A percentile compares a stretch with the other conserved stretches of the same genome.
Conservation (phyloP, 2,329 filamentous ascomycete genomes). For the Epichloe glyceriae region DNA sequence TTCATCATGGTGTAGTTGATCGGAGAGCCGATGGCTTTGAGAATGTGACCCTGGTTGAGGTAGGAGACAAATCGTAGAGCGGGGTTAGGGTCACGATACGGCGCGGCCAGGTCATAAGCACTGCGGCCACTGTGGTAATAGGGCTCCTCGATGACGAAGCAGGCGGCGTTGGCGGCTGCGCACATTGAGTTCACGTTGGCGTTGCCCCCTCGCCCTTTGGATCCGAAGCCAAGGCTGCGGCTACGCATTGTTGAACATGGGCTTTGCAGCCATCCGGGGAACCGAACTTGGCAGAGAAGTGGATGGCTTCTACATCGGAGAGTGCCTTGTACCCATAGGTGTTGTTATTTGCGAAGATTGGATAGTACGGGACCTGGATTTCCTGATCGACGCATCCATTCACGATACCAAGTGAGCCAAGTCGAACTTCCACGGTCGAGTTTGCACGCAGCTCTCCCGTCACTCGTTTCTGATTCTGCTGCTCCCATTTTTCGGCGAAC, state of each 20-base stretch:
- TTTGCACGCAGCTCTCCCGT: conserved; percentile 35
- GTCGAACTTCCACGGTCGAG: conserved; percentile 43
- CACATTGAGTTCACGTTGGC: conserved; percentile 32
- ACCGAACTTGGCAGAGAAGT: conserved; percentile 23
- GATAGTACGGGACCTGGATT: conserved; percentile 45
- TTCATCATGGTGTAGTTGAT: conserved; percentile 45
- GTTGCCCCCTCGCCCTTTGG: conserved; percentile 26
- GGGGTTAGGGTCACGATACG: conserved; percentile 46
- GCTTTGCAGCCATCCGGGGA: conserved; percentile 37
- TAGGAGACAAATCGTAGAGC: conserved; percentile 48
- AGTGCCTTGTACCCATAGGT: conserved; percentile 51
- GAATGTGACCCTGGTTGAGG: conserved; percentile 46
- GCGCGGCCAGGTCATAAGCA: conserved; percentile 48
- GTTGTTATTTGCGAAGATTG: conserved; percentile 47
- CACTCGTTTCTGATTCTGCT: conserved; percentile 46
- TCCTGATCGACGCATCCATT: conserved; percentile 58
- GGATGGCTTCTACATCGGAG: conserved; percentile 35
- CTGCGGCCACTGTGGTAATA: conserved; percentile 45
- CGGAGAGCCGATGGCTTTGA: conserved; percentile 47
- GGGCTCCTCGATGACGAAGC: conserved; percentile 39
- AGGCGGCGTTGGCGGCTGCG: conserved; percentile 30
- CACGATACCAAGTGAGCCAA: conserved; percentile 54
- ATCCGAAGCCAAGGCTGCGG: conserved; percentile 25
- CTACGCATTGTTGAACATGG: conserved; percentile 38
- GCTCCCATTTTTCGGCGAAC: conserved; percentile 44